Conservation (phyloP, 2,329 filamentous ascomycete genomes). For the Kalmusia sp. region DNA sequence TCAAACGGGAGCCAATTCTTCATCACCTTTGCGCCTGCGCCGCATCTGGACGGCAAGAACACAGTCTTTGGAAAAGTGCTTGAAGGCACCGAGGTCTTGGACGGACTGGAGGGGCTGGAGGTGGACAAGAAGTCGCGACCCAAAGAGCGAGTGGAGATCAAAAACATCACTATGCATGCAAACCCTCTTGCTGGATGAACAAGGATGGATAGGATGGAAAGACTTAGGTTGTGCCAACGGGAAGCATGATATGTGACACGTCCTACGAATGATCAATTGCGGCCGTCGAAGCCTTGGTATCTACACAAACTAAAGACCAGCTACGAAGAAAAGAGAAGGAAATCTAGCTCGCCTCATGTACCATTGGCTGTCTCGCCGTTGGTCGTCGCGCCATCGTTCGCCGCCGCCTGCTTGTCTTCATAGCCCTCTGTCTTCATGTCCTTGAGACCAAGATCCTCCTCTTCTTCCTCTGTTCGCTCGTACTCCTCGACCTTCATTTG, state of each 20-base stretch:
- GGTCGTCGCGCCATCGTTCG: constrained; percentile 29
- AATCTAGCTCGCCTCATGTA: constrained; percentile 10
- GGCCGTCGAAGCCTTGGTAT: constrained; percentile 47
- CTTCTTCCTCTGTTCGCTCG: constrained; percentile 85
- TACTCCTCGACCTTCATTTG: constrained; percentile 86
- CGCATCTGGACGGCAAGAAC: constrained; percentile 83
- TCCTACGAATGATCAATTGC: constrained; percentile 13
- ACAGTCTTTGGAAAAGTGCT: constrained; percentile 81
- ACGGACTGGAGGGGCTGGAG: constrained; percentile 73
- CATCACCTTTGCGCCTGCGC: constrained; percentile 76
- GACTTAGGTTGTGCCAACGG: not conserved
- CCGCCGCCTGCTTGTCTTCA: constrained; percentile 57
- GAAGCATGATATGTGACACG: not conserved
- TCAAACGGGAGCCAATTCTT: constrained; percentile 86
- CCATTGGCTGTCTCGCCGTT: constrained; percentile 21
- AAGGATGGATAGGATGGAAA: not conserved
- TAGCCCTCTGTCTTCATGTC: constrained; percentile 96
- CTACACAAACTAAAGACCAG: constrained; percentile 34
- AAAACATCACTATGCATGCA: constrained; percentile 76
- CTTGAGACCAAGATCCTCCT: constrained; percentile 86
- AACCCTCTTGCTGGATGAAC: constrained; percentile 75
- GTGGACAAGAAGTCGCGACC: constrained; percentile 82
- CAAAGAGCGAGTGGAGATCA: constrained; percentile 70
- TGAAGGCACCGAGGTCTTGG: constrained; percentile 66
- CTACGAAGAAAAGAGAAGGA: constrained; percentile 30